Evolutionary conservation across 140 eudicot species (phyloP).

Genomic region (Bidens hawaiensis): DNA sequence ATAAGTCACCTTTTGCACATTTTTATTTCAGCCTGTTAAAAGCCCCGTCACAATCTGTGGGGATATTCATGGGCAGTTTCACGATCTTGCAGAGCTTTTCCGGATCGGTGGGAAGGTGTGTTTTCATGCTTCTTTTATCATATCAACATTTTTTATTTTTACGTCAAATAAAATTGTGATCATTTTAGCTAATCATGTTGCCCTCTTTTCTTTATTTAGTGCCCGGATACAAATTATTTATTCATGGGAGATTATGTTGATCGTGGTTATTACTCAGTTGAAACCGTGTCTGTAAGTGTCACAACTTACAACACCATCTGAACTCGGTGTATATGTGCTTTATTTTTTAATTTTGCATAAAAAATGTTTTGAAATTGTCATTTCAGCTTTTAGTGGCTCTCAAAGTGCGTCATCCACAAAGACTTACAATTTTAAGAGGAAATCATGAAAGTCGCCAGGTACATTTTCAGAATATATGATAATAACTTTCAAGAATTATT

Average conservation of each 20-base stretch:
- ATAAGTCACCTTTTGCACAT: neutral
- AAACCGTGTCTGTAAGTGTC: conserved; percentile 80
- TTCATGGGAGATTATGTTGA: conserved; percentile 98
- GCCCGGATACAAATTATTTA: conserved; percentile 88
- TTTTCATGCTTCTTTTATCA: neutral
- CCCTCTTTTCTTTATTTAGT: conserved; percentile 34
- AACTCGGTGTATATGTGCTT: neutral
- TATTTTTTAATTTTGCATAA: neutral
- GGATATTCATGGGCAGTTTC: conserved; percentile 96
- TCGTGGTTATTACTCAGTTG: conserved; percentile 94
- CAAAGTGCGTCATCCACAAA: conserved; percentile 88
- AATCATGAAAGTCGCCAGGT: conserved; percentile 99
- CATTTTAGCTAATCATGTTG: conserved; percentile 3
- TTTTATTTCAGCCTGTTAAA: conserved; percentile 72
- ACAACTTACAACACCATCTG: neutral
- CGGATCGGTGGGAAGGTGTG: conserved; percentile 88
- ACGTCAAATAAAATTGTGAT: neutral
- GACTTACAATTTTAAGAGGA: conserved; percentile 89
- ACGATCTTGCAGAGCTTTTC: conserved; percentile 94
- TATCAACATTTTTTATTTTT: neutral
- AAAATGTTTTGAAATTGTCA: conserved; percentile 5
- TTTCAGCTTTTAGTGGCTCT: conserved; percentile 92
- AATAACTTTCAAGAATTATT: neutral
- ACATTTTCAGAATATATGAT: conserved; percentile 2
- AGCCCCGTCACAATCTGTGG: conserved; percentile 97